Conservation (phyloP, 768 basidiomycete species). For the Pholiota microspora region DNA sequence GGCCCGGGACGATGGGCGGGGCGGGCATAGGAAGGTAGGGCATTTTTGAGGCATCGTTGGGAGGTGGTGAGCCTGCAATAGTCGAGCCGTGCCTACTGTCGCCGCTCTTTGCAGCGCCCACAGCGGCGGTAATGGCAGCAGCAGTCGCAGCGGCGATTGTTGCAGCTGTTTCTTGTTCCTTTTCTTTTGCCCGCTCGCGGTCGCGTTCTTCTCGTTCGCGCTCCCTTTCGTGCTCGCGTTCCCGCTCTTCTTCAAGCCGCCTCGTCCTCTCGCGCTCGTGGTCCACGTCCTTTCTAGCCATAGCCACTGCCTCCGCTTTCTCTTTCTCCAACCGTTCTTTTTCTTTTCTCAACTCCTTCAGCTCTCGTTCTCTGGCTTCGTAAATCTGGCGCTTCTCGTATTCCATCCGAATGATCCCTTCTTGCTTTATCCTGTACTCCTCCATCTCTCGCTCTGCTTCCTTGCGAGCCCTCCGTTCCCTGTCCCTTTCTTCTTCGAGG, state of each 20-base stretch:
- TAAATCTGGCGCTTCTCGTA: slow-evolving; percentile 9
- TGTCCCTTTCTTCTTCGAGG: slow-evolving; percentile 6
- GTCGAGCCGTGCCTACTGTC: slow-evolving; percentile 9
- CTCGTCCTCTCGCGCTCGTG: slow-evolving; percentile 13
- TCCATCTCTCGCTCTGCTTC: slow-evolving; percentile 11
- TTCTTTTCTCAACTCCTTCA: slow-evolving; percentile 10
- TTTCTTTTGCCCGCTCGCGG: slow-evolving; percentile 9
- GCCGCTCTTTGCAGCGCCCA: slow-evolving; percentile 10
- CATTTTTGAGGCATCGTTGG: slow-evolving; percentile 6
- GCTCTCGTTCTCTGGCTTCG: slow-evolving; percentile 9
- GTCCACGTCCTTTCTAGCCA: slow-evolving; percentile 12
- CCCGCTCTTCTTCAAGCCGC: slow-evolving; percentile 14
- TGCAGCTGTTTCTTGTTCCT: slow-evolving; percentile 7
- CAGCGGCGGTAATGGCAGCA: slow-evolving; percentile 11
- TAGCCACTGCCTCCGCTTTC: slow-evolving; percentile 9
- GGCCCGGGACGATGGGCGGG: slow-evolving; percentile 14
- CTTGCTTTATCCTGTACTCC: slow-evolving; percentile 8
- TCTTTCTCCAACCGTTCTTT: slow-evolving; percentile 16
- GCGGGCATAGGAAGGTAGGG: slow-evolving; percentile 24
- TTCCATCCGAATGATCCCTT: slow-evolving; percentile 7
- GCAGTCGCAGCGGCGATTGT: slow-evolving; percentile 12
- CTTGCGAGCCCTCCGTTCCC: slow-evolving; percentile 1
- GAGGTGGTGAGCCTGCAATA: neutral
- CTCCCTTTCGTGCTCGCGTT: slow-evolving; percentile 13
- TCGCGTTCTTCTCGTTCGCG: slow-evolving; percentile 14